Evolutionary conservation across 1,284 basidiomycete genomes (phyloP), one percentile per base, ranked within the genome.

Genomic region (Leccinum holopus): DNA sequence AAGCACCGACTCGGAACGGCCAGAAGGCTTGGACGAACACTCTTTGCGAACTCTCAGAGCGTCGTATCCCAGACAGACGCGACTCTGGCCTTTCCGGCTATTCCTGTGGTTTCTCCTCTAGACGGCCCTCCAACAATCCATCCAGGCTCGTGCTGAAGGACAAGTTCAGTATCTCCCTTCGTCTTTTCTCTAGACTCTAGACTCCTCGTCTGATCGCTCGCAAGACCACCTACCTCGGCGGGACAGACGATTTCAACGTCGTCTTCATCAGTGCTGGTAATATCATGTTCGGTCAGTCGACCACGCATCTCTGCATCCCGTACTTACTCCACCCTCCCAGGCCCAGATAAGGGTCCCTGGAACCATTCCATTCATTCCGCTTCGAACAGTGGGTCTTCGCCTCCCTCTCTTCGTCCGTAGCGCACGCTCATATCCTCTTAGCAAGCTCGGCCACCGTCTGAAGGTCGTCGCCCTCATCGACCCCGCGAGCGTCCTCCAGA

Each of bases 401-500:
- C 28, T 30, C 28, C 28, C 28, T 30, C 28, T 30, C 33, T 33
- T 33, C 4, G 10, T 33, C 10, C 33, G 33, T 33, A 33, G 33
- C 33, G 9, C 32, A 54, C 55, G 30, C 61, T 66, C 66, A 65
- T 64, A 61, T 59, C 63, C 61, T 66, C 60, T 9, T 76, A 96
- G 91, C 80, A 98, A 99, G 82, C 91, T 98, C 64, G 96, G 96
- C 55, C 92, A 89, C 25, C 93, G 97, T 70, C 90, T 99, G 77
- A 98, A 97, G 77, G 95, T 99, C 60, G 87, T 94, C 60, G 97
- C 94, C 14, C 82, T 99, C 62, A 92, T 99, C 71, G 97, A 99
- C 77, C 97, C 97, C 33, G 89, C 88, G 14, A 81, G 84, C 12
- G 93, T 92, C 35, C 87, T 98, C 62, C 85, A 88, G 70, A 90